These are phyloP conservation scores for Bauhinia variegata DNA, from an alignment of 306 rosid genomes.

Conservation along the genomic window DNA sequence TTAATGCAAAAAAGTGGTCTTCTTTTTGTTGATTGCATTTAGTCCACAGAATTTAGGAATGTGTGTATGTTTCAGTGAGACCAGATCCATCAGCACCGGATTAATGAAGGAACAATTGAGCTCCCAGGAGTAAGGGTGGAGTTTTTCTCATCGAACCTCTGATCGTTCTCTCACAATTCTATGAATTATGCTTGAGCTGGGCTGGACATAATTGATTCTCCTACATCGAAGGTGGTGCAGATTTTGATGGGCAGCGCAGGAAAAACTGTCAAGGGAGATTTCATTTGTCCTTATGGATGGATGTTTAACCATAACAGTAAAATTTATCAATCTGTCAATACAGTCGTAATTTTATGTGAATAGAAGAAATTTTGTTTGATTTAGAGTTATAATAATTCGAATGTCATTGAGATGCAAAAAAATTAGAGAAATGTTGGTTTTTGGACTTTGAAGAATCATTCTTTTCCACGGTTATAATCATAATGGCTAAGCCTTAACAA, in stretches of 20 bases:
- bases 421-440: too few relatives aligned
- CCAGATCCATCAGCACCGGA: conserved; percentile 41
- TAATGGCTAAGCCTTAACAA: too few relatives aligned
- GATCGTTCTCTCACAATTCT: neutral
- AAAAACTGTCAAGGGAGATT: neutral
- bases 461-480: too few relatives aligned
- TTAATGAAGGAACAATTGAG: conserved; percentile 22
- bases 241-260: conserved; percentile 12
- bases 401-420: too few relatives aligned
- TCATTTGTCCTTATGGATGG: conserved; percentile 3
- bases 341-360: conserved; percentile 30
- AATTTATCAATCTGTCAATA: conserved; percentile 19
- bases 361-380: conserved; percentile 25
- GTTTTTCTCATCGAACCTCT: conserved; percentile 10
- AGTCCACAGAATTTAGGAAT: conserved; percentile 28
- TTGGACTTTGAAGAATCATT: too few relatives aligned
- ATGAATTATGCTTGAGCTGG: conserved; percentile 36
- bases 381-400: too few relatives aligned
- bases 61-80: conserved; percentile 33
- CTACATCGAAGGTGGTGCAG: conserved; percentile 15
- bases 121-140: conserved; percentile 31
- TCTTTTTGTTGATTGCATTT: conserved; percentile 10
- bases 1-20: too few relatives aligned
- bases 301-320: conserved; percentile 18
- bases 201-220: conserved; percentile 21